Percentiles rank a stretch among this genome's conserved stretches.
These are phyloP conservation scores for Pythium coloratum DNA, from an alignment of 352 stramenopile species.

Conservation along the genomic window DNA sequence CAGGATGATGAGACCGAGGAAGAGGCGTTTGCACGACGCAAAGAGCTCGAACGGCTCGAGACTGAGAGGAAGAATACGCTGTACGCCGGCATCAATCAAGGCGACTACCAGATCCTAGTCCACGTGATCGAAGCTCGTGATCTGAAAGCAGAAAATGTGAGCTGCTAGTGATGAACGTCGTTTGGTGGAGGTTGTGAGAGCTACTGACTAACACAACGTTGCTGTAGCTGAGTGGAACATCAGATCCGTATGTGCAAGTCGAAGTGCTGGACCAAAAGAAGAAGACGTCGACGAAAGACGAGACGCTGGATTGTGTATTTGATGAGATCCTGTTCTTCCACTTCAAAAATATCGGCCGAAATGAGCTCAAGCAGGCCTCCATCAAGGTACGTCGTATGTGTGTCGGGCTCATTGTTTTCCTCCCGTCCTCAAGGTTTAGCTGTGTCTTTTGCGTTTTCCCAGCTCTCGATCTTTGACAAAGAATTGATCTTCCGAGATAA, in stretches of 20 bases:
- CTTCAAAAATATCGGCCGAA: constrained; percentile 77
- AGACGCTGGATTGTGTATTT: constrained; percentile 86
- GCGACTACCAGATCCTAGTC: constrained; percentile 84
- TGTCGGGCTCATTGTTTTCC: too few relatives aligned
- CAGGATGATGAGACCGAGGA: constrained; percentile 82
- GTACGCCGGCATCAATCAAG: constrained; percentile 58
- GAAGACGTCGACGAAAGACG: constrained; percentile 78
- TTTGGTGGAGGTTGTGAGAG: background rate
- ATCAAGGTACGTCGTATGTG: constrained; percentile 48
- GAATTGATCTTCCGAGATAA: constrained; percentile 72
- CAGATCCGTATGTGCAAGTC: constrained; percentile 87
- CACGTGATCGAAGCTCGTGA: constrained; percentile 87
- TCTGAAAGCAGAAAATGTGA: constrained; percentile 87
- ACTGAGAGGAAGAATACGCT: constrained; percentile 45
- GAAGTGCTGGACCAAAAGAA: constrained; percentile 70
- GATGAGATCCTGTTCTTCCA: constrained; percentile 92
- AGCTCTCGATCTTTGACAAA: constrained; percentile 78
- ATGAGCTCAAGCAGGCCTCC: constrained; percentile 62
- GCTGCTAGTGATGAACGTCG: constrained; percentile 1
- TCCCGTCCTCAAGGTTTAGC: too few relatives aligned
- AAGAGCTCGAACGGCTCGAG: constrained; percentile 55
- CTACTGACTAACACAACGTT: background rate
- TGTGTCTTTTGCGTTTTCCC: background rate
- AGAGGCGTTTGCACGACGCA: constrained; percentile 37
- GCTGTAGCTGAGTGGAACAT: constrained; percentile 75